phyloP scores from a whole-genome alignment of 2,329 filamentous ascomycete species.

The Setomelanomma holmii region DNA sequence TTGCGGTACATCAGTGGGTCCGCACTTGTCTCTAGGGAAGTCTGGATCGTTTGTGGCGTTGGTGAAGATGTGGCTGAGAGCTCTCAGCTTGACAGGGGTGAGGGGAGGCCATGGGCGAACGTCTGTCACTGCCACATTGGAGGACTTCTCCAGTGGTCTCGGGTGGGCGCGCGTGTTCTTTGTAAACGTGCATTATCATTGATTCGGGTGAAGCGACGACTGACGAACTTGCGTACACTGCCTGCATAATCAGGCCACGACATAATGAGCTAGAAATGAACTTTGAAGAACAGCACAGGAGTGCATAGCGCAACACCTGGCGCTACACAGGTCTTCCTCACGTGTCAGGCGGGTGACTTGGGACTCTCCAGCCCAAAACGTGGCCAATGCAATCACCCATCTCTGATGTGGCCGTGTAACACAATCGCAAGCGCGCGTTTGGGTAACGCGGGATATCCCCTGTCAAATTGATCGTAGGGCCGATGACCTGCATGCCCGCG shows the following conservation, averaged over 20 bases:
- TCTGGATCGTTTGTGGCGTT: conserved; percentile 11
- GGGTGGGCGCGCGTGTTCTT: too few species aligned
- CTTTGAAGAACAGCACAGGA: too few species aligned
- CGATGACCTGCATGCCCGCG: not conserved
- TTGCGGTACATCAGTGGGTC: not conserved
- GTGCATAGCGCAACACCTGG: too few species aligned
- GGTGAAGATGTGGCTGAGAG: conserved; percentile 1
- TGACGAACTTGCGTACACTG: not conserved
- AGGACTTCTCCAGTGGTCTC: not conserved
- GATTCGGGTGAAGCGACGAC: not conserved
- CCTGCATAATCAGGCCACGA: not conserved
- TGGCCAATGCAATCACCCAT: not conserved
- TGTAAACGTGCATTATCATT: not conserved
- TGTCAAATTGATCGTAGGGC: not conserved
- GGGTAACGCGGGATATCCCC: not conserved
- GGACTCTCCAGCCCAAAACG: not conserved
- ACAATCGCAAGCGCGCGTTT: not conserved
- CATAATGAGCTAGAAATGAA: not conserved
- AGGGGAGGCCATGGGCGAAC: not conserved
- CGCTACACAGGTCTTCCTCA: too few species aligned
- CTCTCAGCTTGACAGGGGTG: conserved; percentile 2
- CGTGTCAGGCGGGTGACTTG: not conserved
- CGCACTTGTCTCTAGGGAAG: not conserved
- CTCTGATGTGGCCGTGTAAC: not conserved
- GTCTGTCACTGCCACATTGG: not conserved